Evolutionary conservation across 805 yeast species (phyloP).

Genomic region (Candida quercuum): DNA sequence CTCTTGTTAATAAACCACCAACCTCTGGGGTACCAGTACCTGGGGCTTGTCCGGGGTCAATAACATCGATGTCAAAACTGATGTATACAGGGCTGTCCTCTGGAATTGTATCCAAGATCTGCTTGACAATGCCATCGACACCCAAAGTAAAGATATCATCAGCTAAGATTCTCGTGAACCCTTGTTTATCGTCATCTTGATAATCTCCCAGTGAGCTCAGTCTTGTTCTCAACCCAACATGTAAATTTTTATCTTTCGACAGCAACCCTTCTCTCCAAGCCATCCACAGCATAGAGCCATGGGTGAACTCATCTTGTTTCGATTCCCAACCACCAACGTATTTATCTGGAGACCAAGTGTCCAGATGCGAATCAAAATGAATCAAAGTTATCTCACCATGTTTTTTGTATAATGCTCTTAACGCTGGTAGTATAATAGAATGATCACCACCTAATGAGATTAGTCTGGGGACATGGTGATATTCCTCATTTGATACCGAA

Average conservation of each 20-base stretch:
- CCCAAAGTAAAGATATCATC: conserved; percentile 74
- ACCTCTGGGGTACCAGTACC: conserved; percentile 79
- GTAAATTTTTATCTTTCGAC: conserved; percentile 49
- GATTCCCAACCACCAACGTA: conserved; percentile 61
- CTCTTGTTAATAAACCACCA: conserved; percentile 70
- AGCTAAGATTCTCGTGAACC: conserved; percentile 63
- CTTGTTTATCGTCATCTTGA: conserved; percentile 60
- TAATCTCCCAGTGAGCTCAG: conserved; percentile 42
- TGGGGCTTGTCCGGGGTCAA: conserved; percentile 71
- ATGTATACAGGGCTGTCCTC: conserved; percentile 64
- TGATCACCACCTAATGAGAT: conserved; percentile 84
- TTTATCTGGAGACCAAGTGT: conserved; percentile 72
- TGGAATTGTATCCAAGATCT: conserved; percentile 51
- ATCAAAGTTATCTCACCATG: conserved; percentile 70
- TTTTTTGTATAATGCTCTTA: conserved; percentile 53
- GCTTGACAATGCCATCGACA: conserved; percentile 49
- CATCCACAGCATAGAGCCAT: conserved; percentile 86
- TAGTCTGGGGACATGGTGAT: conserved; percentile 47
- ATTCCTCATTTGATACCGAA: conserved; percentile 5
- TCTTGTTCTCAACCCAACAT: conserved; percentile 75
- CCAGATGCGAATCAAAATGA: conserved; percentile 79
- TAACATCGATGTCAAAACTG: conserved; percentile 73
- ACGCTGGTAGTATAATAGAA: conserved; percentile 65
- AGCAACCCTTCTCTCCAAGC: conserved; percentile 54
- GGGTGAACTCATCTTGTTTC: conserved; percentile 56